Evolutionary conservation across 768 basidiomycete species (phyloP).

Genomic region (Boletus tomentosulus): DNA sequence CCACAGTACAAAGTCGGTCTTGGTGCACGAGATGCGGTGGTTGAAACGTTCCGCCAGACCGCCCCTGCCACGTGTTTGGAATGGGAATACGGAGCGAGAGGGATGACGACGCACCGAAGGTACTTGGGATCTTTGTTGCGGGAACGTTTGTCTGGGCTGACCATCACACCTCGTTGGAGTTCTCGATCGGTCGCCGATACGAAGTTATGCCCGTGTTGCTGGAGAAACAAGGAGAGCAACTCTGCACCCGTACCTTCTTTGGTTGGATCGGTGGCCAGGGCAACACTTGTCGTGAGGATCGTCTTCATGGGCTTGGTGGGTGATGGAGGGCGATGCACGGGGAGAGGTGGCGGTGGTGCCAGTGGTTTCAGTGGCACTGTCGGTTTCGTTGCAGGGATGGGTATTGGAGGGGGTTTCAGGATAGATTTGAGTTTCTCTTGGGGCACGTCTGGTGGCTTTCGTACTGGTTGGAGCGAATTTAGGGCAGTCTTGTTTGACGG

Average conservation of each 20-base stretch:
- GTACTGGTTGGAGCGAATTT: too few relatives aligned
- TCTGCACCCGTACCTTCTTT: conserved; percentile 49
- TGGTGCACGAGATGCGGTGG: conserved; percentile 38
- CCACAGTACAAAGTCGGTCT: conserved; percentile 51
- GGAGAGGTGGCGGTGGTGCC: conserved; percentile 32
- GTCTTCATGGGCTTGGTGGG: conserved; percentile 41
- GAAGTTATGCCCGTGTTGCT: conserved; percentile 39
- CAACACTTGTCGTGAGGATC: conserved; percentile 50
- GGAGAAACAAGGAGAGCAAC: conserved; percentile 50
- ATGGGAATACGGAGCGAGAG: too few relatives aligned
- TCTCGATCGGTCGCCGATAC: conserved; percentile 35
- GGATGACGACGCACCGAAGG: conserved; percentile 48
- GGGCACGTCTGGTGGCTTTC: too few relatives aligned
- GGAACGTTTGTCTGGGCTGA: conserved; percentile 55
- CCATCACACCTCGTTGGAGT: conserved; percentile 46
- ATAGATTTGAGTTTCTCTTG: conserved; percentile 21
- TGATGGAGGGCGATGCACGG: conserved; percentile 11
- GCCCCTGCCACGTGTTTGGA: too few relatives aligned
- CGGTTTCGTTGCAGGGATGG: conserved; percentile 13
- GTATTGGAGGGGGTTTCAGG: conserved; percentile 28
- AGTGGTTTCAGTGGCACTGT: conserved; percentile 20
- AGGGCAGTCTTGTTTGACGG: too few relatives aligned
- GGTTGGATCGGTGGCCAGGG: conserved; percentile 47
- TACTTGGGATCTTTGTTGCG: conserved; percentile 43
- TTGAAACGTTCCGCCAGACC: conserved; percentile 52